Evolutionary conservation across 768 basidiomycete species (phyloP).

Genomic region (Scleroderma bovista): DNA sequence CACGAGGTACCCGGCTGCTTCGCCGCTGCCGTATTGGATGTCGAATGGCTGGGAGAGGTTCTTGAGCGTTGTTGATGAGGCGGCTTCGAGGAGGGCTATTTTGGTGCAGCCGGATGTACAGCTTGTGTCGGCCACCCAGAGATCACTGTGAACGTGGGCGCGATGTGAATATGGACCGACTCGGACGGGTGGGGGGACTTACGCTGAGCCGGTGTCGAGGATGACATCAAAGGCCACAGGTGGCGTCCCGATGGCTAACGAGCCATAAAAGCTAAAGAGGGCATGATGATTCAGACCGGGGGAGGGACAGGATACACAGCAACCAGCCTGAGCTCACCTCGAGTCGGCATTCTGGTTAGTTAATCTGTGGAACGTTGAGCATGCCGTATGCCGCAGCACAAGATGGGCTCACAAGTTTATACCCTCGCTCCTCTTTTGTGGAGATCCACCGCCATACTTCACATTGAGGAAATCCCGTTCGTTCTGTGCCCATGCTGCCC

Average conservation of each 20-base stretch:
- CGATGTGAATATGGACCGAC: background rate
- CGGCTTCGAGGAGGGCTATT: conserved; percentile 43
- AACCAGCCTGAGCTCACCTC: conserved; percentile 36
- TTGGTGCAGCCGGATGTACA: too few relatives aligned
- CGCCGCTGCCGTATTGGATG: conserved; percentile 82
- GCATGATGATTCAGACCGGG: conserved; percentile 1
- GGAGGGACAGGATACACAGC: conserved; percentile 17
- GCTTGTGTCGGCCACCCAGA: too few relatives aligned
- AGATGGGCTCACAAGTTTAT: conserved; percentile 44
- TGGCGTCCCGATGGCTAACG: conserved; percentile 79
- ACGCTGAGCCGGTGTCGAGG: conserved; percentile 91
- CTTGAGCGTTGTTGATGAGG: conserved; percentile 55
- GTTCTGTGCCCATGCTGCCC: too few relatives aligned
- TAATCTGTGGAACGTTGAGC: conserved; percentile 35
- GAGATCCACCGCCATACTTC: conserved; percentile 40
- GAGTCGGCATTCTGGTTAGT: too few relatives aligned
- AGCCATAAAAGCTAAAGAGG: conserved; percentile 61
- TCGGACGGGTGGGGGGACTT: conserved; percentile 4
- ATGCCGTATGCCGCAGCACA: background rate
- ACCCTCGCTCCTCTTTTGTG: conserved; percentile 40
- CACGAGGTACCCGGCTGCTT: too few relatives aligned
- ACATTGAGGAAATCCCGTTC: conserved; percentile 38
- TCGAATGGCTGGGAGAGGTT: conserved; percentile 51
- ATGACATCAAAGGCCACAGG: too few relatives aligned
- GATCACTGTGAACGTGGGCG: conserved; percentile 52